A percentile compares a stretch with the other conserved stretches of the same genome.
Conservation (phyloP, 345 rosid genomes). For the Salix dunnii region DNA sequence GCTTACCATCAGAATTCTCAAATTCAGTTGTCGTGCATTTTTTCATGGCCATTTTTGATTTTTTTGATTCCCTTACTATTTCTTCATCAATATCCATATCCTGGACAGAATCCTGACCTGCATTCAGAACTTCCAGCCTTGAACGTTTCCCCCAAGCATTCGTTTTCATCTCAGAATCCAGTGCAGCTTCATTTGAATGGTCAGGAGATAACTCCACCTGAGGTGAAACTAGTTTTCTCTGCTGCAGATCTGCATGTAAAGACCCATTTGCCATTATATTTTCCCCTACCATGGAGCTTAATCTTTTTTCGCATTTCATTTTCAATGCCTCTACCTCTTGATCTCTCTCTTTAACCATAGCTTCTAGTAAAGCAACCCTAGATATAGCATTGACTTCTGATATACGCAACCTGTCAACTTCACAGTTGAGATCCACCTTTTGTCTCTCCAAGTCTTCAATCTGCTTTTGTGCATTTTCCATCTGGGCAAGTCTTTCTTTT, state of each 20-base stretch:
- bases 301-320: constrained; percentile 6
- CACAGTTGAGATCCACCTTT: constrained; percentile 22
- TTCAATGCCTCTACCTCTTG: constrained; percentile 19
- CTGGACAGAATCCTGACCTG: constrained; percentile 17
- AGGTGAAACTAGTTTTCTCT: not conserved
- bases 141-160: constrained; percentile 29
- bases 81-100: constrained; percentile 19
- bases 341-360: constrained; percentile 20
- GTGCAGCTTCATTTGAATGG: not conserved
- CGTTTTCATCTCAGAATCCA: not conserved
- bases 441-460: constrained; percentile 25
- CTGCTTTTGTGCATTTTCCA: constrained; percentile 20
- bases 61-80: constrained; percentile 12
- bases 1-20: constrained; percentile 1
- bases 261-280: not conserved
- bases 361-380: constrained; percentile 19
- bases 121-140: constrained; percentile 26
- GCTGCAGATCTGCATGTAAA: not conserved
- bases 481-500: constrained; percentile 26
- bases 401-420: constrained; percentile 11
- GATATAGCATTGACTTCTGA: constrained; percentile 3
- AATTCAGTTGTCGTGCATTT: constrained; percentile 30
- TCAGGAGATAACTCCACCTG: constrained; percentile 3
- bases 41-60: constrained; percentile 21
- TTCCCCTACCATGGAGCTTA: not conserved